Evolutionary conservation across 805 yeast species (phyloP).

Genomic region (Priceomyces medius): DNA sequence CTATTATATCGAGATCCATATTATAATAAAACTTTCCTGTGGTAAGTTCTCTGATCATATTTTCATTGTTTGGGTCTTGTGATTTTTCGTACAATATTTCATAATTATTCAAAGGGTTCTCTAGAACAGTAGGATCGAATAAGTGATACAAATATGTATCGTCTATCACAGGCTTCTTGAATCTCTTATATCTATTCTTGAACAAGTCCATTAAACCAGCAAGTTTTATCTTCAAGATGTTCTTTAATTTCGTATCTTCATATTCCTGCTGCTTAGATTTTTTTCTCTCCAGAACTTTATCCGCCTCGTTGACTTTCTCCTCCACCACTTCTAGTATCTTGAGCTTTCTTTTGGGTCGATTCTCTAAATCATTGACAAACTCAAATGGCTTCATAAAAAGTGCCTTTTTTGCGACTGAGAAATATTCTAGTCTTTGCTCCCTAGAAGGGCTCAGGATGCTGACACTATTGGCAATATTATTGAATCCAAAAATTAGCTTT

Average conservation of each 20-base stretch:
- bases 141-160: slow-evolving; percentile 70
- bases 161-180: slow-evolving; percentile 87
- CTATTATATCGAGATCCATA: slow-evolving; percentile 92
- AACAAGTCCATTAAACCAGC: slow-evolving; percentile 88
- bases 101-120: slow-evolving; percentile 35
- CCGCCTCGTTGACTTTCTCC: slow-evolving; percentile 21
- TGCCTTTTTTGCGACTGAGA: slow-evolving; percentile 51
- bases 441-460: slow-evolving; percentile 42
- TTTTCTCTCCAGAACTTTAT: slow-evolving; percentile 37
- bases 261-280: slow-evolving; percentile 53
- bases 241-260: slow-evolving; percentile 79
- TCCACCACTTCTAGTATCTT: slow-evolving; percentile 37
- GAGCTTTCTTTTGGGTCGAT: slow-evolving; percentile 51
- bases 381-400: slow-evolving; percentile 67
- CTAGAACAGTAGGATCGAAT: slow-evolving; percentile 59
- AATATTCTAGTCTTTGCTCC: slow-evolving; percentile 55
- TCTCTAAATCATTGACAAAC: slow-evolving; percentile 61
- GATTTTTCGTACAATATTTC: slow-evolving; percentile 45
- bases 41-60: slow-evolving; percentile 76
- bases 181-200: slow-evolving; percentile 82
- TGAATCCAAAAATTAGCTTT: slow-evolving; percentile 56
- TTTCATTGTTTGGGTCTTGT: slow-evolving; percentile 47
- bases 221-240: slow-evolving; percentile 78
- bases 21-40: slow-evolving; percentile 75
- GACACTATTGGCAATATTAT: slow-evolving; percentile 44